A percentile compares a stretch with the other conserved stretches of the same genome.
Evolutionary conservation across 2,329 filamentous ascomycete species (phyloP).

Genomic region (Aspergillus japonicus): DNA sequence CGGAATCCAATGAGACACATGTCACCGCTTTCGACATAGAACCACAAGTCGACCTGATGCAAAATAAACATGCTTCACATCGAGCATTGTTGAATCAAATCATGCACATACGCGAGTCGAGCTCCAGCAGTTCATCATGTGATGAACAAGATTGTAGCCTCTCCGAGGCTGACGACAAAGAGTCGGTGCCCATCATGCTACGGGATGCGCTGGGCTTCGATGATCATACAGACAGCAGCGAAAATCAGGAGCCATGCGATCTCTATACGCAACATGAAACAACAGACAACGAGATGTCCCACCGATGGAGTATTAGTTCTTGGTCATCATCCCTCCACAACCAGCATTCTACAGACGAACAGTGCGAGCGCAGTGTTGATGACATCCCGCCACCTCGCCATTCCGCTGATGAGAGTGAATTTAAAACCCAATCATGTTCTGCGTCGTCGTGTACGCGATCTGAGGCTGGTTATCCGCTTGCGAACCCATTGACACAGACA

Average conservation of each 20-base stretch:
- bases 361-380: constrained; percentile 39
- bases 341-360: constrained; percentile 34
- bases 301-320: constrained; percentile 47
- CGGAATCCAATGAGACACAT: constrained; percentile 62
- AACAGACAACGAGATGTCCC: constrained; percentile 24
- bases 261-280: constrained; percentile 22
- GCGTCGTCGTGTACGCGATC: constrained; percentile 38
- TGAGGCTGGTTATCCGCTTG: constrained; percentile 31
- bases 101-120: constrained; percentile 49
- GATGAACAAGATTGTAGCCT: constrained; percentile 39
- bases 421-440: constrained; percentile 37
- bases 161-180: constrained; percentile 52
- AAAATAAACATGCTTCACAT: constrained; percentile 34
- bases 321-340: constrained; percentile 45
- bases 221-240: constrained; percentile 31
- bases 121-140: constrained; percentile 42
- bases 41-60: constrained; percentile 59
- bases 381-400: constrained; percentile 31
- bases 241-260: constrained; percentile 30
- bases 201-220: constrained; percentile 46
- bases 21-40: constrained; percentile 65
- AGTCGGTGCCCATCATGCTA: constrained; percentile 58
- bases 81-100: constrained; percentile 50
- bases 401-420: constrained; percentile 27
- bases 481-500: constrained; percentile 26